Evolutionary conservation across 2,329 filamentous ascomycete genomes (phyloP), one percentile per base, ranked within the genome.

Genomic region (Ceratocystiopsis brevicomis): DNA sequence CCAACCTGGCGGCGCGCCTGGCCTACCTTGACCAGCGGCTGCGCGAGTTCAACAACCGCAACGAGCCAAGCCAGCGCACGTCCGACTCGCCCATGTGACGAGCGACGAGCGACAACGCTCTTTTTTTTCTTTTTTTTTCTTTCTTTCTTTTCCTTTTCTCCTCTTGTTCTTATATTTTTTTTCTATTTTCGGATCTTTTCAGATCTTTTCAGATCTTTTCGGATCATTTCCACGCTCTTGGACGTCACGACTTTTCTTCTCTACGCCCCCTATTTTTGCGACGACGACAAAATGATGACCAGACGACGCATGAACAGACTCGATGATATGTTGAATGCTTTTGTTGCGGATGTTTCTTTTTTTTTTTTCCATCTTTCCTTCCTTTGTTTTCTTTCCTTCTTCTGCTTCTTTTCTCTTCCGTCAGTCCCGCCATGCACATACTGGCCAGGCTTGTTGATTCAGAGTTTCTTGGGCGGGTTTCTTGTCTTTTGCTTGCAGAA

Each of bases 21-120:
- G 69, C 71, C 5, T 74, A 76, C 48, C 65, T 76, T 39, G 71
- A 76, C 51, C 65, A 72, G 50, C 67, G 70, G 35, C 64, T 76
- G 38, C 68, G 66, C 49, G 68, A 72, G 47, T 60, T 75, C 45
- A 65, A 68, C 47, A 64, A 60, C 39, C 63, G 64, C 35, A 60
- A 61, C 43, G 52, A 51, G 21, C 57, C 6, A 37, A 44, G 33
- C 37, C 58, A 56, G 10, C 60, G 61, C 45, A 64, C 64, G 41
- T 69, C 70, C 9, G 64, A 70, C 49, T 71, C 68, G 18, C 69
- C 69, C 3, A 52, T 64, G 37, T 69, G 58, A 63, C 55, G 17
- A 14, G n/a, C 3, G 3, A 18, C 13, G 1, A n/a, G 16, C 25
- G 15, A 21, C 19, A 4, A 4, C 39, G 13, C 35, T 17, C n/a